Base-by-base conservation (phyloP, 106 monocot species). In the Cymbidium sinense region DNA sequence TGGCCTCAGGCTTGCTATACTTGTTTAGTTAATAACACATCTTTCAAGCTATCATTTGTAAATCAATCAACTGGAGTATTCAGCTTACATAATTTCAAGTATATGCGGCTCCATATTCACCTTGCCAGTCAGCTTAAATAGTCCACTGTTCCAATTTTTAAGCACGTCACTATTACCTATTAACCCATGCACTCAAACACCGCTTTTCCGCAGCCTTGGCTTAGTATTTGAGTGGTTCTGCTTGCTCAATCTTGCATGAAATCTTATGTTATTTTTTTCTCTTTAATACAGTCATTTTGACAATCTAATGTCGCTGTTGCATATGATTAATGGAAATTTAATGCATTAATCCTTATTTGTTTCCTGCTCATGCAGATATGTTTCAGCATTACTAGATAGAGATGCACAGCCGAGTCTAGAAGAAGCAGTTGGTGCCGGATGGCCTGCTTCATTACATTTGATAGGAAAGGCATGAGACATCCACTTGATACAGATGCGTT, bases 381-480 rank as follows among this genome's bases (percentile, higher is more conserved):
- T 99, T 80, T 94, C 98, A 79, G 98, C 98, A 72, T 86, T 99
- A 50, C 77, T 87, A 51, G 83, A 92, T 50, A 86, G 92, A 69
- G 88, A 77, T 9, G 92, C 87, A 64, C 75, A 89, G 35, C 85
- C 90, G 77, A 86, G 78, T 88, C 80, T 99, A 80, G 81, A 94
- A 74, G 87, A 82, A 55, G 98, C 98, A 76, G 70, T 90, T 78
- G 69, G 43, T 84, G 84, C 83, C 80, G 94, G 94, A 50, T 99
- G 94, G 98, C 98, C 98, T 75, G 94, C 92, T 85, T 94, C 92
- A 43, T 82, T 99, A 50, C 98, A 99, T 80, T 87, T 99, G 79
- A 94, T 99, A 81, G 98, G 98, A 52, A 96, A 96, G 86, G 96
- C 91, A 58, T 17, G 23, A 39, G 28, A 70, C 36, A 39, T 39